A percentile compares a stretch with the other conserved stretches of the same genome.
Conservation (phyloP, 495 filamentous ascomycete species). For the Xylaria intraflava region DNA sequence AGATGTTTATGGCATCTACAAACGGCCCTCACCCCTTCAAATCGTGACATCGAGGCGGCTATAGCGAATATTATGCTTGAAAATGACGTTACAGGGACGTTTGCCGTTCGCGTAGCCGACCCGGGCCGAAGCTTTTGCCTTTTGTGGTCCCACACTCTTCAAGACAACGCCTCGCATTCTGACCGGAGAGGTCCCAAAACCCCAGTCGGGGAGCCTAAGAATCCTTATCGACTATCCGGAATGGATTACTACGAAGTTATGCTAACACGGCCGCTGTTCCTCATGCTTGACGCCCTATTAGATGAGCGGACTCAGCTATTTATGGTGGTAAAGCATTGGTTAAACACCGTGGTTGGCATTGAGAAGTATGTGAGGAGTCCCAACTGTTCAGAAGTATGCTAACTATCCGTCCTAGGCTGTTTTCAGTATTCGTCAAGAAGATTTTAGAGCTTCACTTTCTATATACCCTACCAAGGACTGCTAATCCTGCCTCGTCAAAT, state of each 20-base stretch:
- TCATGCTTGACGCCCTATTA: conserved; percentile 71
- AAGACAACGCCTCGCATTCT: conserved; percentile 44
- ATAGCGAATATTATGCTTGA: conserved; percentile 68
- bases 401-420: conserved; percentile 36
- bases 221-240: conserved; percentile 39
- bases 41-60: conserved; percentile 66
- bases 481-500: conserved; percentile 20
- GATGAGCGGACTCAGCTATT: conserved; percentile 69
- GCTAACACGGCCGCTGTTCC: conserved; percentile 73
- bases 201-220: conserved; percentile 45
- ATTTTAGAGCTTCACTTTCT: conserved; percentile 50
- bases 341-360: conserved; percentile 65
- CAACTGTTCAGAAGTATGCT: conserved; percentile 2
- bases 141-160: conserved; percentile 73
- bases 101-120: conserved; percentile 46
- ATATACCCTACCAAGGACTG: conserved; percentile 28
- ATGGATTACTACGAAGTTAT: conserved; percentile 57
- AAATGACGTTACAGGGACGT: conserved; percentile 43
- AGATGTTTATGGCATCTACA: conserved; percentile 82
- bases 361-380: conserved; percentile 45
- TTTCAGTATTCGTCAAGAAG: conserved; percentile 50
- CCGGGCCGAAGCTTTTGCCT: conserved; percentile 60
- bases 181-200: conserved; percentile 45
- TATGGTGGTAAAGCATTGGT: conserved; percentile 72
- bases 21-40: conserved; percentile 43